These are phyloP conservation scores for Aspergillus ochraceus DNA, from an alignment of 2,329 filamentous ascomycete species.

Conservation along the genomic window DNA sequence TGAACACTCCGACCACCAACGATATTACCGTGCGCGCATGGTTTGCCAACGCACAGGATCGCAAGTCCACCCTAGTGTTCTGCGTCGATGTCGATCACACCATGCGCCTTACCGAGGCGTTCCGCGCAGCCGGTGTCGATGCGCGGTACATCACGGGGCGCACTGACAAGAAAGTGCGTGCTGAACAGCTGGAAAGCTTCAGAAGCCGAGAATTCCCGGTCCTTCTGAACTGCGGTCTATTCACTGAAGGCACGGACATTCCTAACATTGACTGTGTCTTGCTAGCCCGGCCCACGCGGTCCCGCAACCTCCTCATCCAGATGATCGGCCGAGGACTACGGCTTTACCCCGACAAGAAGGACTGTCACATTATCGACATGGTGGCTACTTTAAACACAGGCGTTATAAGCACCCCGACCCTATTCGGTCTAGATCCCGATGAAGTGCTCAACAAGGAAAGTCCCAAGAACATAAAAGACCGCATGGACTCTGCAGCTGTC, in stretches of 20 bases:
- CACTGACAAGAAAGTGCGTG: slow-evolving; percentile 68
- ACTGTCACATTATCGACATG: slow-evolving; percentile 97
- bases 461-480: slow-evolving; percentile 46
- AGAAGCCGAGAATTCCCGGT: slow-evolving; percentile 76
- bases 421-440: slow-evolving; percentile 87
- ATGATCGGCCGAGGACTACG: slow-evolving; percentile 97
- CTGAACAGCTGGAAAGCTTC: slow-evolving; percentile 73
- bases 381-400: slow-evolving; percentile 81
- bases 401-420: slow-evolving; percentile 83
- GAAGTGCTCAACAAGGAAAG: slow-evolving; percentile 66
- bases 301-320: slow-evolving; percentile 89
- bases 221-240: slow-evolving; percentile 91
- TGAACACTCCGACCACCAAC: slow-evolving; percentile 82
- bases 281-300: slow-evolving; percentile 83
- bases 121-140: slow-evolving; percentile 75
- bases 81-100: slow-evolving; percentile 91
- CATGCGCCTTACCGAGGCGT: slow-evolving; percentile 68
- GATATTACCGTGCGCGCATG: slow-evolving; percentile 83
- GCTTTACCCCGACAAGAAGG: slow-evolving; percentile 72
- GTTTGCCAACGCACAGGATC: slow-evolving; percentile 70
- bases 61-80: slow-evolving; percentile 88
- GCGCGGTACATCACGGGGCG: slow-evolving; percentile 84
- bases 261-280: slow-evolving; percentile 95
- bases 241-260: slow-evolving; percentile 96
- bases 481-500: slow-evolving; percentile 56